Evolutionary conservation across 345 rosid genomes (phyloP).

Genomic region (Rhizophora apiculata): DNA sequence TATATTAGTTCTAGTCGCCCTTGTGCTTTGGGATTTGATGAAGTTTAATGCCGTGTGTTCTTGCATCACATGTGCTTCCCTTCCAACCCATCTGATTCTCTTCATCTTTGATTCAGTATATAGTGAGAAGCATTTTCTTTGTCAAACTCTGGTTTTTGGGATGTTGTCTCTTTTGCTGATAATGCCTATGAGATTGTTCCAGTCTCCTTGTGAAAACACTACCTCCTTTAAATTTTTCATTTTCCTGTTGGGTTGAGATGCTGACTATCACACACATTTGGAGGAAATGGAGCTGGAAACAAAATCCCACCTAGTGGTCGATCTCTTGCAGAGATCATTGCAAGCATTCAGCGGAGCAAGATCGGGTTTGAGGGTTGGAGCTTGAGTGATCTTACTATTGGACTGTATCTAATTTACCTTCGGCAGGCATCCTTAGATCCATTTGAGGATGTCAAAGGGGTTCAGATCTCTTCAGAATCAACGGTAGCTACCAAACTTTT

Average conservation of each 20-base stretch:
- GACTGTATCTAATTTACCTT: constrained; percentile 82
- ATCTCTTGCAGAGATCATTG: constrained; percentile 71
- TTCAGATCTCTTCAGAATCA: constrained; percentile 58
- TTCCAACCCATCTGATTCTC: no score
- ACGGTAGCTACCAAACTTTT: constrained; percentile 34
- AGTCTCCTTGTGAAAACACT: neutral
- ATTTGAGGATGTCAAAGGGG: constrained; percentile 69
- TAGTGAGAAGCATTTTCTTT: no score
- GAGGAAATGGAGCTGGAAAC: constrained; percentile 49
- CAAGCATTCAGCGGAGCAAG: constrained; percentile 88
- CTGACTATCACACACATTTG: constrained; percentile 15
- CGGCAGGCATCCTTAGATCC: constrained; percentile 70
- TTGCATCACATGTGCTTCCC: no score
- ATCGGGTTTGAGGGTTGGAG: constrained; percentile 89
- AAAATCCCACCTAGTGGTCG: constrained; percentile 49
- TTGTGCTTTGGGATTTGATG: no score
- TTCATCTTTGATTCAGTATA: no score
- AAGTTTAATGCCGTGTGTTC: no score
- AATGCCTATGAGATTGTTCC: neutral
- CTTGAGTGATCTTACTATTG: constrained; percentile 89
- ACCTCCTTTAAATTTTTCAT: neutral
- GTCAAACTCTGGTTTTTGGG: no score
- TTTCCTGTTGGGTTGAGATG: constrained; percentile 7
- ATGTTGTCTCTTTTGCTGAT: no score
- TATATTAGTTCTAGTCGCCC: no score